phyloP scores from a whole-genome alignment of 2,329 filamentous ascomycete species.

The Cytospora piceicola region DNA sequence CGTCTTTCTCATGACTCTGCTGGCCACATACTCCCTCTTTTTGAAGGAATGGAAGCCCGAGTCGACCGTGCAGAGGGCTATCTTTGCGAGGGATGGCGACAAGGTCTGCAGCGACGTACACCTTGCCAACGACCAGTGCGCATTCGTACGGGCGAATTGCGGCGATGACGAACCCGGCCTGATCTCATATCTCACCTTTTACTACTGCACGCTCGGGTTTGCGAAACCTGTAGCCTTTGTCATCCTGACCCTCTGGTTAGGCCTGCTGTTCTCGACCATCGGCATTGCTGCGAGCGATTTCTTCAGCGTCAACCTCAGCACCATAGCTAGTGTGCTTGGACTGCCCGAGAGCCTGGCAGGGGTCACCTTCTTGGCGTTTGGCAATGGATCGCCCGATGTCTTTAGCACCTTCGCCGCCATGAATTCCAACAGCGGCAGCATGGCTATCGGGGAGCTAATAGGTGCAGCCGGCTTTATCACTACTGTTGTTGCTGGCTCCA shows the following conservation, averaged over 20 bases:
- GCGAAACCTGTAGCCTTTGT: constrained; percentile 78
- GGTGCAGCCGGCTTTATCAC: constrained; percentile 96
- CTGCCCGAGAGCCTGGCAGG: constrained; percentile 96
- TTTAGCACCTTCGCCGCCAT: constrained; percentile 99
- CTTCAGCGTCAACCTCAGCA: constrained; percentile 95
- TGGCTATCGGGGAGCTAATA: constrained; percentile 93
- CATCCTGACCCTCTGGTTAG: constrained; percentile 81
- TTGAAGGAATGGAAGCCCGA: constrained; percentile 19
- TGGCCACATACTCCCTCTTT: constrained; percentile 52
- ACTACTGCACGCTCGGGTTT: constrained; percentile 78
- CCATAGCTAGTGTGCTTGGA: constrained; percentile 84
- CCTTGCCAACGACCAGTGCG: constrained; percentile 77
- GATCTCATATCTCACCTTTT: constrained; percentile 84
- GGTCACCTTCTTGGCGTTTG: constrained; percentile 94
- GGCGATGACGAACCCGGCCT: constrained; percentile 87
- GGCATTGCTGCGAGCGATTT: constrained; percentile 98
- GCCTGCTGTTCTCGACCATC: constrained; percentile 91
- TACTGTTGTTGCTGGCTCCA: constrained; percentile 92
- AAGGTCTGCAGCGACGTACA: constrained; percentile 79
- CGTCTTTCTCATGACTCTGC: constrained; percentile 49
- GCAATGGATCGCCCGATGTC: constrained; percentile 96
- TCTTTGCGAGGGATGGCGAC: constrained; percentile 36
- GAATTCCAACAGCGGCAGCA: constrained; percentile 93
- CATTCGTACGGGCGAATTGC: constrained; percentile 82
- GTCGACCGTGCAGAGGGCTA: constrained; percentile 16